Percentiles rank a stretch among this genome's conserved stretches.
These are phyloP conservation scores for Blastobotrys americana DNA, from an alignment of 805 yeast genomes.

Conservation along the genomic window DNA sequence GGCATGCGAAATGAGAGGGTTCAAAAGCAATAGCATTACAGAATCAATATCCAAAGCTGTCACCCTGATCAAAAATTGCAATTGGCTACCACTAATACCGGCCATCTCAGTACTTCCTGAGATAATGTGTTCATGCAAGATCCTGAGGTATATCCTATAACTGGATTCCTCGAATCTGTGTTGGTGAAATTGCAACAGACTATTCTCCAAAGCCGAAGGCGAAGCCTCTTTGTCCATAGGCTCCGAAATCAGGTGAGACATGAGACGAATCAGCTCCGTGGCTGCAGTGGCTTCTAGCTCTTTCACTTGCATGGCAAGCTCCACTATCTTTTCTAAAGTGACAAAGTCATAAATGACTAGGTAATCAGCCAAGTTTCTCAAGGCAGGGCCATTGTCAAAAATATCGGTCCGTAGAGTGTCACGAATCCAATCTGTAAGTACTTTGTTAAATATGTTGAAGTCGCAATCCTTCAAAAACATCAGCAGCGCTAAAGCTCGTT, in stretches of 20 bases:
- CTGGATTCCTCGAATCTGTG: slow-evolving; percentile 12
- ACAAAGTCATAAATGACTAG: slow-evolving; percentile 35
- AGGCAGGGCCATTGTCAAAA: slow-evolving; percentile 29
- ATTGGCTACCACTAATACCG: neutral
- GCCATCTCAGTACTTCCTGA: neutral
- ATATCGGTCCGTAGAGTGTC: slow-evolving; percentile 25
- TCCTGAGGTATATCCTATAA: slow-evolving; percentile 11
- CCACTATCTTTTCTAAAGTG: slow-evolving; percentile 30
- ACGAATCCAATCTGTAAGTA: slow-evolving; percentile 22
- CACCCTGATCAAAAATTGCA: slow-evolving; percentile 10
- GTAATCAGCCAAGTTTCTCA: slow-evolving; percentile 33
- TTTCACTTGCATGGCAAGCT: slow-evolving; percentile 25
- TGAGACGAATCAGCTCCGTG: slow-evolving; percentile 22
- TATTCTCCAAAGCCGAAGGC: slow-evolving; percentile 15
- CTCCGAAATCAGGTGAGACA: slow-evolving; percentile 18
- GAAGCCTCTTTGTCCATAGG: slow-evolving; percentile 4
- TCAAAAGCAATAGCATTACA: slow-evolving; percentile 1
- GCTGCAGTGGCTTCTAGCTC: slow-evolving; percentile 15
- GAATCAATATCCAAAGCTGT: slow-evolving; percentile 8
- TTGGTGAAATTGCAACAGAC: slow-evolving; percentile 20
- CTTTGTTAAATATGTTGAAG: slow-evolving; percentile 16
- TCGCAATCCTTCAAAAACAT: slow-evolving; percentile 22
- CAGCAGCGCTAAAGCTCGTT: slow-evolving; percentile 1
- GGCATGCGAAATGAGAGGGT: neutral
- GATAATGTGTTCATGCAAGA: neutral